Percentiles rank a stretch among this genome's conserved stretches.
phyloP scores from a whole-genome alignment of 1,284 basidiomycete species.

The Trichosporon asahii region DNA sequence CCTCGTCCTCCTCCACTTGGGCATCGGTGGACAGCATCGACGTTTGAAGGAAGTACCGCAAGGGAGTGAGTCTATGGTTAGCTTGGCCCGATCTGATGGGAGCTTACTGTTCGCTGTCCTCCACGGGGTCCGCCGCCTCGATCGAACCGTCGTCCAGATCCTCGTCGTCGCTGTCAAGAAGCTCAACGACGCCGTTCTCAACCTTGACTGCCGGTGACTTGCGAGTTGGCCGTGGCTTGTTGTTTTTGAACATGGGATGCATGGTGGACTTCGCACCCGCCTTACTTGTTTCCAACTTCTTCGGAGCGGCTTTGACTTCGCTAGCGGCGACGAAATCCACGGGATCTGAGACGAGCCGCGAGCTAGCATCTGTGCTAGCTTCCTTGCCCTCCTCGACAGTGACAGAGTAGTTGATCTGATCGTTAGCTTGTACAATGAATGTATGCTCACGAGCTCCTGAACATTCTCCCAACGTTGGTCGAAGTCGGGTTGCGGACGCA shows the following conservation, averaged over 20 bases:
- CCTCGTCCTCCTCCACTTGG: conserved; percentile 61
- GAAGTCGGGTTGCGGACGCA: conserved; percentile 69
- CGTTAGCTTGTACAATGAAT: conserved; percentile 10
- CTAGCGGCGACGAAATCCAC: neutral
- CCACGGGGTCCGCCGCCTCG: neutral
- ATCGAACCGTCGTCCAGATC: conserved; percentile 11
- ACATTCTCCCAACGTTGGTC: conserved; percentile 82
- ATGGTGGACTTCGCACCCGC: conserved; percentile 5
- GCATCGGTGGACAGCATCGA: conserved; percentile 82
- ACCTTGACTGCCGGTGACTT: conserved; percentile 12
- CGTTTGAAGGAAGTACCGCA: conserved; percentile 76
- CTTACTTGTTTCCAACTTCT: neutral
- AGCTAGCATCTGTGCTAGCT: conserved; percentile 1
- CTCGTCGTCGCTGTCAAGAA: conserved; percentile 44
- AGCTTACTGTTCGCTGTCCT: conserved; percentile 23
- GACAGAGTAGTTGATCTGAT: conserved; percentile 49
- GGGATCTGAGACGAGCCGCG: neutral
- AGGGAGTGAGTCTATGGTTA: conserved; percentile 59
- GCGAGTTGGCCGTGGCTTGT: neutral
- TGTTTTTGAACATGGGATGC: conserved; percentile 37
- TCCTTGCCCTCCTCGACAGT: conserved; percentile 36
- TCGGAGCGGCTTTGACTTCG: conserved; percentile 26
- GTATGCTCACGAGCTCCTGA: conserved; percentile 65
- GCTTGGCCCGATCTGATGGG: neutral
- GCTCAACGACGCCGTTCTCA: conserved; percentile 34